Evolutionary conservation across 1,284 basidiomycete genomes (phyloP).

Genomic region (Apiotrichum domesticum): DNA sequence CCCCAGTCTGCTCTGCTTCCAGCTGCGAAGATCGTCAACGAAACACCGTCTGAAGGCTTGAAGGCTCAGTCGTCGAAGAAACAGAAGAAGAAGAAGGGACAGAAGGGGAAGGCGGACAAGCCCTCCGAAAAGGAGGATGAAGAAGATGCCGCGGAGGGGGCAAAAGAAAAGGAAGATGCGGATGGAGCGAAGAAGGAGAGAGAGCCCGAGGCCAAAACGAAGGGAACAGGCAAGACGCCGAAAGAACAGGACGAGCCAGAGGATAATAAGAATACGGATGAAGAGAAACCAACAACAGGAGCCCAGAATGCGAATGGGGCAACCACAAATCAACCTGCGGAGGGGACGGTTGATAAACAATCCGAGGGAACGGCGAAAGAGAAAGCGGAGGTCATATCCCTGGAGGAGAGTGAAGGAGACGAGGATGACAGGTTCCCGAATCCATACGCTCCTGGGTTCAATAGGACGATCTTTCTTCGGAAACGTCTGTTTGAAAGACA

Average conservation of each 20-base stretch:
- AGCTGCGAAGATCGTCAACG: not conserved
- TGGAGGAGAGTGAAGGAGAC: not conserved
- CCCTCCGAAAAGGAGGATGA: too few species aligned
- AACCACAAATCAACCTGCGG: not conserved
- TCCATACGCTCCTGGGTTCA: slow-evolving; percentile 29
- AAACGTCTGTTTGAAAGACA: slow-evolving; percentile 28
- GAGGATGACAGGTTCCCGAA: slow-evolving; percentile 21
- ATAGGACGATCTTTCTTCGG: slow-evolving; percentile 27
- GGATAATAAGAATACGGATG: not conserved
- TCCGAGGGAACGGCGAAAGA: not conserved
- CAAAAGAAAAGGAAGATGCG: not conserved
- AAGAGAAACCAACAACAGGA: too few species aligned
- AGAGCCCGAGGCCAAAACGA: not conserved
- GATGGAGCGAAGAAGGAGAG: not conserved
- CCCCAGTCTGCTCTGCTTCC: not conserved
- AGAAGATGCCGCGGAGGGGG: not conserved
- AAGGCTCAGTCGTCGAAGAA: not conserved
- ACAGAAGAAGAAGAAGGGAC: not conserved
- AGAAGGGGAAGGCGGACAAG: not conserved
- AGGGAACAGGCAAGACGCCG: not conserved
- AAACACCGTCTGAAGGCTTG: too few species aligned
- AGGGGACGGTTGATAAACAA: not conserved
- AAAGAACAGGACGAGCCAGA: not conserved
- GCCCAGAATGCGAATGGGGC: not conserved
- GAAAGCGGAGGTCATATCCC: too few species aligned